Percentiles rank a stretch among this genome's conserved stretches.
Evolutionary conservation across 768 basidiomycete genomes (phyloP).

Genomic region (Polyporus arcularius): DNA sequence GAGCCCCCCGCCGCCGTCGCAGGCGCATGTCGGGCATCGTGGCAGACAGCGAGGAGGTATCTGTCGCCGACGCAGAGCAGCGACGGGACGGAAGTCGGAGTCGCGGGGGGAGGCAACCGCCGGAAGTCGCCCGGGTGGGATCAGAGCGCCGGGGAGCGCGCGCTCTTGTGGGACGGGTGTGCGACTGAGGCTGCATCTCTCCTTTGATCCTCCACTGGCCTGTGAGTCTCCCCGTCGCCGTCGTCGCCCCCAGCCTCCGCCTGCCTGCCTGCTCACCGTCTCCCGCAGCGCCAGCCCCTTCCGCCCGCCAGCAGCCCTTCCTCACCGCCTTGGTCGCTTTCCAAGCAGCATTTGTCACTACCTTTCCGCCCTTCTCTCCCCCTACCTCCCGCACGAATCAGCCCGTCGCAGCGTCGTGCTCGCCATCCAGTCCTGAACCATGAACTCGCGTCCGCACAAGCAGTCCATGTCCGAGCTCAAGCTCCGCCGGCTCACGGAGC

Average conservation of each 20-base stretch:
- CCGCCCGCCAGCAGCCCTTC: conserved; percentile 12
- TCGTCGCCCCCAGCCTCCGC: not conserved
- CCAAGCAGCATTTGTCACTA: not conserved
- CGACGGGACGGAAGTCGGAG: not conserved
- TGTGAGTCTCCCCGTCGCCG: conserved; percentile 10
- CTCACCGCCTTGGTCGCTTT: not conserved
- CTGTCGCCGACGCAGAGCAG: not conserved
- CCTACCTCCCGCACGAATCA: conserved; percentile 11
- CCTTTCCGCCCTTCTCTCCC: not conserved
- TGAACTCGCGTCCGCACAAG: conserved; percentile 81
- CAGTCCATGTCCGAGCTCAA: conserved; percentile 99
- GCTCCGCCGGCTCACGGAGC: conserved; percentile 89
- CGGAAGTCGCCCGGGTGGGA: not conserved
- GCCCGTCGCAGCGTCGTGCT: conserved; percentile 3
- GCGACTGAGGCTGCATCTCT: conserved; percentile 7
- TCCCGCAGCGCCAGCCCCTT: conserved; percentile 1
- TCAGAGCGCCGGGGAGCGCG: not conserved
- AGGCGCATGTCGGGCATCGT: not conserved
- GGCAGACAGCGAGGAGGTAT: not conserved
- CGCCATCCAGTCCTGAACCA: conserved; percentile 29
- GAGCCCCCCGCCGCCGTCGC: not conserved
- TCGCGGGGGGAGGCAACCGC: not conserved
- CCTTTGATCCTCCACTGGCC: conserved; percentile 19
- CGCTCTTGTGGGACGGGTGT: not conserved
- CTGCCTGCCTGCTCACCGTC: not conserved